Base-by-base conservation (phyloP, 2,329 filamentous ascomycete genomes). In the Chrysoporthe cubensis region DNA sequence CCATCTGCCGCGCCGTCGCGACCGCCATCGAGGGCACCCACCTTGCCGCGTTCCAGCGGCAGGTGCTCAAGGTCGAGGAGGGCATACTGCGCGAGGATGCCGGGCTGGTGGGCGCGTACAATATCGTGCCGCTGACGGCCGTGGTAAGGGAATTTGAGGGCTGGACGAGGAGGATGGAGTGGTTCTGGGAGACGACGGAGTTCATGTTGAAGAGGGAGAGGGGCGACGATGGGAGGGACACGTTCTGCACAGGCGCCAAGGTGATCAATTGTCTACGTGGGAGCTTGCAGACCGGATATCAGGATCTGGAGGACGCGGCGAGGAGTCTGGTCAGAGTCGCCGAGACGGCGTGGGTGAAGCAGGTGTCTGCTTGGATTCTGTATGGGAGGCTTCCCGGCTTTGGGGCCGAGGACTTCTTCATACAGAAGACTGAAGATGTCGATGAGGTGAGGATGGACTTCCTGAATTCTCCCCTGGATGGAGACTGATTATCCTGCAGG, bases 291-390 rank as follows among this genome's bases (percentile, higher is more conserved):
- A 98, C 95, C 7, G 96, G 96, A 16, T 98, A 96, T 78, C 83
- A 88, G 8, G 94, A 97, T 74, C 88, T 99, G 66, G 93, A 95
- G 75, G 87, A 89, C 67, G 90, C 92, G 50, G 91, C 93, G 0
- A 80, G 88, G 71, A 88, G 90, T 68, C 81, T 98, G 46, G 86
- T 93, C n/a, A 86, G 83, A 16, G 85, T 93, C 32, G 94, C 94
- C 0, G 95, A 99, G 80, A 91, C 88, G 42, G 91, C 94, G 9
- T 99, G 96, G 96, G 60, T 98, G 75, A 92, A 93, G 77, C 94
- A 97, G 75, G 85, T 96, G 13, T 92, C 93, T 4, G 91, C 92
- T 37, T 99, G 95, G 95, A 85, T 98, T 9, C 80, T 98, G 16
- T 96, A 97, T 77, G 96, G 96, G 5, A 88, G 91, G 62, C 80